phyloP scores from a whole-genome alignment of 768 basidiomycete genomes.

The Termitomyces sp. region DNA sequence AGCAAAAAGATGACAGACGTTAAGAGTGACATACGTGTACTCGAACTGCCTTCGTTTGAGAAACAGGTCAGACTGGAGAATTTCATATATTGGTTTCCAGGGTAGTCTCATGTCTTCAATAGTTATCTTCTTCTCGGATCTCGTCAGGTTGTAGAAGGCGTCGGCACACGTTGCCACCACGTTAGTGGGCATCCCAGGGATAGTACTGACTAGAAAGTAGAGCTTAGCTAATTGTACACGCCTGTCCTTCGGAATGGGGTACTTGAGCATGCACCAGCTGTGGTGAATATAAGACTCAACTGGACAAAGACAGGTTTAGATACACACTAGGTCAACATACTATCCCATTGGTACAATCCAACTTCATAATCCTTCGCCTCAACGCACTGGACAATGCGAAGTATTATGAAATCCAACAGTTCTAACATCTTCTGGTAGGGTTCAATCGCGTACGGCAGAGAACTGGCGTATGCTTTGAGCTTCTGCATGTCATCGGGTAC shows the following conservation, averaged over 20 bases:
- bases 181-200: conserved; percentile 71
- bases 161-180: conserved; percentile 64
- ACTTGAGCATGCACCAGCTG: conserved; percentile 81
- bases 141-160: conserved; percentile 50
- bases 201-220: conserved; percentile 70
- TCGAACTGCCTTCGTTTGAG: conserved; percentile 71
- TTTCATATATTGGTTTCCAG: conserved; percentile 74
- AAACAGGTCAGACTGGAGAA: conserved; percentile 71
- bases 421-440: conserved; percentile 69
- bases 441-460: conserved; percentile 75
- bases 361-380: conserved; percentile 80
- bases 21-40: conserved; percentile 49
- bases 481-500: conserved; percentile 45
- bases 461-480: conserved; percentile 54
- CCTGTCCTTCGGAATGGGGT: conserved; percentile 78
- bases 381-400: conserved; percentile 65
- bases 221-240: conserved; percentile 69
- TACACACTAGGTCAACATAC: conserved; percentile 66
- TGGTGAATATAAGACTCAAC: conserved; percentile 4
- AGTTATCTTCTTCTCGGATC: conserved; percentile 67
- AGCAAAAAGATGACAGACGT: conserved; percentile 2
- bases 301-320: not conserved
- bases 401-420: conserved; percentile 66
- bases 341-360: conserved; percentile 77
- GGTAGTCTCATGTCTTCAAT: conserved; percentile 78